Conservation (phyloP, 768 basidiomycete genomes). For the Mycena venus region DNA sequence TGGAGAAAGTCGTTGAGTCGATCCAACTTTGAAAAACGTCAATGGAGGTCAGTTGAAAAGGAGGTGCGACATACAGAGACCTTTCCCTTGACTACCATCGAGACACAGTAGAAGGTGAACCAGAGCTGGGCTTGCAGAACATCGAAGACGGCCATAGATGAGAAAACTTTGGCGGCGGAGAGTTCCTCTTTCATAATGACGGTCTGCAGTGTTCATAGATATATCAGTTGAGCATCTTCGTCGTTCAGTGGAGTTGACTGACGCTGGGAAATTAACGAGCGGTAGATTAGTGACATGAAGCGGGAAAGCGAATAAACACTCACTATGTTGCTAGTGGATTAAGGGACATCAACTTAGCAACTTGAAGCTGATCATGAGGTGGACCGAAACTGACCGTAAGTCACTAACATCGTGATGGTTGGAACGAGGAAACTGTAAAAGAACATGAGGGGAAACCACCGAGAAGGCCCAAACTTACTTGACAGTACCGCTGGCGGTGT, state of each 20-base stretch:
- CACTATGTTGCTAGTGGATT: slow-evolving; percentile 18
- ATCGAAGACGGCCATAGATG: slow-evolving; percentile 72
- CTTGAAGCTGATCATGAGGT: neutral
- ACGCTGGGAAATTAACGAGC: neutral
- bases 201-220: slow-evolving; percentile 42
- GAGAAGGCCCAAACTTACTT: neutral
- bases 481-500: slow-evolving; percentile 26
- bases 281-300: neutral
- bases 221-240: neutral
- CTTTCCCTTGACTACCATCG: slow-evolving; percentile 54
- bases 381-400: slow-evolving; percentile 56
- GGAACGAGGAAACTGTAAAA: slow-evolving; percentile 66
- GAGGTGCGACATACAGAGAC: slow-evolving; percentile 59
- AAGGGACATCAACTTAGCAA: neutral
- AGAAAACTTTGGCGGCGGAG: slow-evolving; percentile 59
- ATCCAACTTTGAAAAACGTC: slow-evolving; percentile 48
- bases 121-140: slow-evolving; percentile 66
- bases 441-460: neutral
- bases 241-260: neutral
- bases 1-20: slow-evolving; percentile 60
- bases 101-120: slow-evolving; percentile 48
- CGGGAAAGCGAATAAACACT: neutral
- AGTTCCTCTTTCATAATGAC: slow-evolving; percentile 55
- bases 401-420: slow-evolving; percentile 72
- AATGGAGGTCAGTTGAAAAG: neutral